These are phyloP conservation scores for Paracorniculantispora psalliotae DNA, from an alignment of 2,329 filamentous ascomycete genomes.

Conservation along the genomic window DNA sequence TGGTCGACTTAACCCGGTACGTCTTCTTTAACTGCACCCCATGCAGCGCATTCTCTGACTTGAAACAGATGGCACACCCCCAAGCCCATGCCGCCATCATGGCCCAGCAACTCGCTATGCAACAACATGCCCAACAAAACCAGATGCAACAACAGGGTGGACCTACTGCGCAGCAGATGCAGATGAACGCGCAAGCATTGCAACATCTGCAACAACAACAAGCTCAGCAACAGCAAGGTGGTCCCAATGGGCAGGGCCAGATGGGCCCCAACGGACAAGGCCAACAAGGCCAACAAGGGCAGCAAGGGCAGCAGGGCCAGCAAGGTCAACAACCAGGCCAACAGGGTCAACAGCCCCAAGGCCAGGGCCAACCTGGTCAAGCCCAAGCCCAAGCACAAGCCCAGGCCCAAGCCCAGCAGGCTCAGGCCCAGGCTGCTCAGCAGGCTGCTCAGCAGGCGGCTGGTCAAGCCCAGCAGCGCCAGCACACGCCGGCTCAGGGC, in stretches of 20 bases:
- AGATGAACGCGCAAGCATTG: constrained; percentile 44
- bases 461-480: constrained; percentile 31
- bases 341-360: constrained; percentile 30
- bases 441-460: constrained; percentile 33
- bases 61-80: constrained; percentile 17
- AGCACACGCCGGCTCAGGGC: constrained; percentile 42
- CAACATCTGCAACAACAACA: constrained; percentile 37
- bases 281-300: constrained; percentile 16
- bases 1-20: constrained; percentile 38
- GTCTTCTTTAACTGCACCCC: constrained; percentile 14
- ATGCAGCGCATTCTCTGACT: background rate
- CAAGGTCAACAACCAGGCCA: constrained; percentile 32
- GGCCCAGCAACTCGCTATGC: constrained; percentile 42
- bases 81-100: constrained; percentile 29
- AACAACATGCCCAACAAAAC: constrained; percentile 30
- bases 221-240: constrained; percentile 3
- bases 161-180: constrained; percentile 42
- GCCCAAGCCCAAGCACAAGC: constrained; percentile 15
- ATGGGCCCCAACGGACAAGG: constrained; percentile 15
- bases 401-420: constrained; percentile 19
- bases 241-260: constrained; percentile 22
- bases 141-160: constrained; percentile 34
- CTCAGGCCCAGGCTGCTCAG: constrained; percentile 28
- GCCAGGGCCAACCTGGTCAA: constrained; percentile 18
- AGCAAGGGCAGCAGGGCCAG: constrained; percentile 26